Evolutionary conservation across 2,329 filamentous ascomycete species (phyloP).

Genomic region (Emmonsia crescens): DNA sequence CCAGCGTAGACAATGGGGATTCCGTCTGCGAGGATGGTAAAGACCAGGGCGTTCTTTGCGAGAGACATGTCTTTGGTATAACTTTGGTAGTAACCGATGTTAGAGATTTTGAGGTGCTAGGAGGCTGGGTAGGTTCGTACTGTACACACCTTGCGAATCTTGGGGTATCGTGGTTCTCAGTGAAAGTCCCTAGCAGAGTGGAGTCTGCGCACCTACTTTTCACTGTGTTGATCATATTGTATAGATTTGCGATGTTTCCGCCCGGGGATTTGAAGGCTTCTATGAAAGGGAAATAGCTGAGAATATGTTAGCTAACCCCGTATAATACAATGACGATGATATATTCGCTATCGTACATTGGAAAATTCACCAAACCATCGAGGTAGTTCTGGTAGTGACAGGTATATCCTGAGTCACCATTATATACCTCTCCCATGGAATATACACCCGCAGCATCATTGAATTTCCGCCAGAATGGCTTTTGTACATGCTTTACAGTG

Average conservation of each 20-base stretch:
- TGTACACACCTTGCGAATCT: background rate
- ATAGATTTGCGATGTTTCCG: slow-evolving; percentile 9
- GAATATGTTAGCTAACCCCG: background rate
- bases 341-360: slow-evolving; percentile 27
- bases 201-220: slow-evolving; percentile 31
- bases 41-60: slow-evolving; percentile 51
- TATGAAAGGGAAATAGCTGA: slow-evolving; percentile 4
- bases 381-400: slow-evolving; percentile 36
- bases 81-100: slow-evolving; percentile 36
- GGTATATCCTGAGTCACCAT: slow-evolving; percentile 27
- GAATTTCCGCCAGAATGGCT: slow-evolving; percentile 32
- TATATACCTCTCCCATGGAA: slow-evolving; percentile 37
- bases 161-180: slow-evolving; percentile 49
- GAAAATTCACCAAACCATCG: slow-evolving; percentile 39
- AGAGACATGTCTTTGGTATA: slow-evolving; percentile 44
- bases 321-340: background rate
- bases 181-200: slow-evolving; percentile 39
- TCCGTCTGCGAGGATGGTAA: slow-evolving; percentile 48
- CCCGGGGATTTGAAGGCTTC: slow-evolving; percentile 6
- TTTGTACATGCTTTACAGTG: slow-evolving; percentile 38
- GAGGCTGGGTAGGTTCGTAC: background rate
- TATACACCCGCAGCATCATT: slow-evolving; percentile 33
- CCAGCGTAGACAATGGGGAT: slow-evolving; percentile 57
- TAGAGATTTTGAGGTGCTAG: background rate
- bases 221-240: slow-evolving; percentile 18